Evolutionary conservation across 2,329 filamentous ascomycete species (phyloP).

Genomic region (Fusarium temperatum): DNA sequence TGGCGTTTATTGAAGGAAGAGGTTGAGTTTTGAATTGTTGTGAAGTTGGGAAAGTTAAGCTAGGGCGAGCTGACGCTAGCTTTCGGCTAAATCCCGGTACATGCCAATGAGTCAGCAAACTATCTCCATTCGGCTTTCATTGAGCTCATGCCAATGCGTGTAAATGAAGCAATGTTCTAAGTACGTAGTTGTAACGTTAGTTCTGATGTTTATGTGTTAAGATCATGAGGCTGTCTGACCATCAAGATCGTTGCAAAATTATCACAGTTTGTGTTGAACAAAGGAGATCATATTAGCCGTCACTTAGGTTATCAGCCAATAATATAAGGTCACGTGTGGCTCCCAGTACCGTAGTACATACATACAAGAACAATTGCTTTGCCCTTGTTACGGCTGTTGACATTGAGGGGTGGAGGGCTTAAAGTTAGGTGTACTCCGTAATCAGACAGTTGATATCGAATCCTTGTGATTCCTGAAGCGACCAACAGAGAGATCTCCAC

Average conservation of each 20-base stretch:
- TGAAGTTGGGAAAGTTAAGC: constrained; percentile 23
- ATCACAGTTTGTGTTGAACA: not conserved
- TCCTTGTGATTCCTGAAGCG: constrained; percentile 12
- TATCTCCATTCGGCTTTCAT: not conserved
- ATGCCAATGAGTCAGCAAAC: constrained; percentile 1
- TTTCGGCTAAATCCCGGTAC: constrained; percentile 32
- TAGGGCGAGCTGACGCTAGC: constrained; percentile 11
- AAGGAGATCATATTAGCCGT: not conserved
- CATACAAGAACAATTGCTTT: not conserved
- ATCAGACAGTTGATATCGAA: constrained; percentile 14
- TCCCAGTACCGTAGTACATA: not conserved
- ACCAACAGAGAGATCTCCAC: constrained; percentile 19
- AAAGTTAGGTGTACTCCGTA: not conserved
- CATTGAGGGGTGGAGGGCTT: not conserved
- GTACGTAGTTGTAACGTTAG: too few species aligned
- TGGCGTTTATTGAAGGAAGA: constrained; percentile 10
- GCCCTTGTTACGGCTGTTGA: not conserved
- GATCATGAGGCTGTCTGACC: not conserved
- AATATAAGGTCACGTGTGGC: not conserved
- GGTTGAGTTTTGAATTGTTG: constrained; percentile 16
- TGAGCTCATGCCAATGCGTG: not conserved
- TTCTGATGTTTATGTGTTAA: not conserved
- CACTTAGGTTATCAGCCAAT: not conserved
- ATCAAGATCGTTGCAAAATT: not conserved
- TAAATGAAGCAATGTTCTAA: not conserved